phyloP scores from a whole-genome alignment of 2,329 filamentous ascomycete genomes.

The Penicillium crustosum region DNA sequence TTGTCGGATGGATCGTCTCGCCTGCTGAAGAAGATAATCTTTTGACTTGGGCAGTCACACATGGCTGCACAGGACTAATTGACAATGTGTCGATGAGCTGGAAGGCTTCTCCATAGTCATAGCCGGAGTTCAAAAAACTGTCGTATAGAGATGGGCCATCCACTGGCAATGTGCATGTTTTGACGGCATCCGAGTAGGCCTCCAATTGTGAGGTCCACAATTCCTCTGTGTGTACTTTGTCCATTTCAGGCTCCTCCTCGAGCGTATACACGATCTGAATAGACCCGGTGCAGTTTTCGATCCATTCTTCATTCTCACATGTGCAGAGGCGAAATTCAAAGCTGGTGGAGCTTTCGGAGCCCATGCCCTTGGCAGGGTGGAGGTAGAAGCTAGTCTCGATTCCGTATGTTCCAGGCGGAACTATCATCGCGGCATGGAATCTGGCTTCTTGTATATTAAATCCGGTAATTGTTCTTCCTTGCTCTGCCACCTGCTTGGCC shows the following conservation, averaged over 20 bases:
- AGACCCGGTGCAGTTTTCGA: not conserved
- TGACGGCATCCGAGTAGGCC: not conserved
- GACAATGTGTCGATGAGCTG: not conserved
- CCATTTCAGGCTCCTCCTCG: not conserved
- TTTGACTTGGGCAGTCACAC: not conserved
- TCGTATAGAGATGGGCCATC: not conserved
- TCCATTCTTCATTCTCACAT: constrained; percentile 7
- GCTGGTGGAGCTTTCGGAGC: not conserved
- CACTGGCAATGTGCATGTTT: not conserved
- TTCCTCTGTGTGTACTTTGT: not conserved
- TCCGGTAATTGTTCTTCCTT: not conserved
- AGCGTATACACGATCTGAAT: not conserved
- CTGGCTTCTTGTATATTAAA: not conserved
- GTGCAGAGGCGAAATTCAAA: constrained; percentile 7
- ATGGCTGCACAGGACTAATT: not conserved
- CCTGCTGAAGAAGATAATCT: not conserved
- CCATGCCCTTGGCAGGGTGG: not conserved
- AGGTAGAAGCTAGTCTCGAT: constrained; percentile 3
- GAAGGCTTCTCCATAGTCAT: constrained; percentile 4
- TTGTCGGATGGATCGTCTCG: constrained; percentile 15
- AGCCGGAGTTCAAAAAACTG: not conserved
- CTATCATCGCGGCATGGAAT: not conserved
- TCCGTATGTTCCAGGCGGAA: not conserved
- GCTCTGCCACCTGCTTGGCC: not conserved
- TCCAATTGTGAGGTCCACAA: not conserved